Evolutionary conservation across 2,329 filamentous ascomycete genomes (phyloP), one percentile per base, ranked within the genome.

Genomic region (Fusarium incarnatum): DNA sequence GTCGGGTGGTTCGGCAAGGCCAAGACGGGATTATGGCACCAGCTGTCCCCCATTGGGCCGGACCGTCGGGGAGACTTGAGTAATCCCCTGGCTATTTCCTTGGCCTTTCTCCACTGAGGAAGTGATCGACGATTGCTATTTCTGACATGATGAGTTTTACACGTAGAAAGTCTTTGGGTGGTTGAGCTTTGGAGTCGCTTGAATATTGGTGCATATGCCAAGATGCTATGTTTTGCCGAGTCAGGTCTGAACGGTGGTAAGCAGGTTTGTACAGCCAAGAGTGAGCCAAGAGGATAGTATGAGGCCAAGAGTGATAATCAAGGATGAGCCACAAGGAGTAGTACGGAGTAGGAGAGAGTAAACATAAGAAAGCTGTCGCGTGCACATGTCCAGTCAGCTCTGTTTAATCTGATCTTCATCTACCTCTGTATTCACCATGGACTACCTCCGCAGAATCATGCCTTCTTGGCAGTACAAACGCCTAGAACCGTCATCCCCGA

Each of bases 21-120:
- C 28, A 63, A 64, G 58, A 6, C 28, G n/a, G 18, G 10, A 22
- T 11, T 18, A 55, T 46, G 41, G 42, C 56, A 56, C 34, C 3
- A 2, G 3, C 8, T 8, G 0, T 20, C 18, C 3, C 5, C 6
- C 7, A 34, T 50, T 50, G 28, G 47, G 25, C 20, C 47, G 28
- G 32, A 40, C 18, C 4, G 12, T 20, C 16, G 32, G 13, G 20
- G 12, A 3, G 0, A 9, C 2, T 16, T 7, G 15, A 6, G 2
- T 23, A 44, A 22, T 48, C 34, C 49, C 9, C 7, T 30, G 11
- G 3, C 10, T 23, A 25, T 48, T 30, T 3, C 15, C 44, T 48
- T 9, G 20, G 1, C 48, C 10, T 0, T 2, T 13, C 6, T 12
- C 18, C 6, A 27, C 32, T 27, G 6, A 9, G 3, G 1, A 48